phyloP scores from a whole-genome alignment of 2,329 filamentous ascomycete genomes.

The Penicillium sp. region DNA sequence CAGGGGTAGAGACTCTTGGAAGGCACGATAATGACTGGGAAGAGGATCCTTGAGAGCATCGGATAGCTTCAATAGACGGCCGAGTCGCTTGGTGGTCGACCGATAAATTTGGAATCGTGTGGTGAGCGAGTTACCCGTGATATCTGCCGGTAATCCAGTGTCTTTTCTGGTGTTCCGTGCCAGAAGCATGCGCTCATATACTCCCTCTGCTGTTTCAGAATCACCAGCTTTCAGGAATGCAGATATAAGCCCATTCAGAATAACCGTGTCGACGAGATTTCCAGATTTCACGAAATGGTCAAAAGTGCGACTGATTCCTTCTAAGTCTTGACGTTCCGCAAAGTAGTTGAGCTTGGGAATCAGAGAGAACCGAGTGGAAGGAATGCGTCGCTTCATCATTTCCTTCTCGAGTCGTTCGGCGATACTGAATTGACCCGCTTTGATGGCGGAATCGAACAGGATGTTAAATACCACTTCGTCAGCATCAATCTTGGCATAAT shows the following conservation, averaged over 20 bases:
- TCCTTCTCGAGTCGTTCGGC: conserved; percentile 85
- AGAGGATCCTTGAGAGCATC: conserved; percentile 51
- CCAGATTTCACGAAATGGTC: conserved; percentile 79
- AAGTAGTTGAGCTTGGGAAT: conserved; percentile 83
- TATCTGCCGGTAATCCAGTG: conserved; percentile 15
- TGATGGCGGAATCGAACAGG: conserved; percentile 84
- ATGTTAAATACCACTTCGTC: conserved; percentile 90
- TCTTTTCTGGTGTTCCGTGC: conserved; percentile 52
- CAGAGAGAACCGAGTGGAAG: conserved; percentile 77
- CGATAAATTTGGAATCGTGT: conserved; percentile 44
- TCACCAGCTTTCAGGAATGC: conserved; percentile 79
- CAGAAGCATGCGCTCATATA: conserved; percentile 83
- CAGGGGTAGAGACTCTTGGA: conserved; percentile 70
- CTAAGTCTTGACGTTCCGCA: conserved; percentile 73
- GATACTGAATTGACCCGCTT: conserved; percentile 79
- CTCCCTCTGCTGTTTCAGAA: conserved; percentile 72
- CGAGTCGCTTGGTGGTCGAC: conserved; percentile 47
- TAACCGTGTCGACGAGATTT: conserved; percentile 84
- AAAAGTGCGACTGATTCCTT: conserved; percentile 77
- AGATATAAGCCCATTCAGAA: conserved; percentile 83
- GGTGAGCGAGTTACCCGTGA: conserved; percentile 12
- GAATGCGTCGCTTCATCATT: conserved; percentile 71
- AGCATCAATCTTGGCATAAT: conserved; percentile 64
- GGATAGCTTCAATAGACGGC: conserved; percentile 53
- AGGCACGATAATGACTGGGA: conserved; percentile 58